Percentiles rank a stretch among this genome's conserved stretches.
These are phyloP conservation scores for Ceratobasidium sp. DNA, from an alignment of 1,284 basidiomycete genomes.

Conservation along the genomic window DNA sequence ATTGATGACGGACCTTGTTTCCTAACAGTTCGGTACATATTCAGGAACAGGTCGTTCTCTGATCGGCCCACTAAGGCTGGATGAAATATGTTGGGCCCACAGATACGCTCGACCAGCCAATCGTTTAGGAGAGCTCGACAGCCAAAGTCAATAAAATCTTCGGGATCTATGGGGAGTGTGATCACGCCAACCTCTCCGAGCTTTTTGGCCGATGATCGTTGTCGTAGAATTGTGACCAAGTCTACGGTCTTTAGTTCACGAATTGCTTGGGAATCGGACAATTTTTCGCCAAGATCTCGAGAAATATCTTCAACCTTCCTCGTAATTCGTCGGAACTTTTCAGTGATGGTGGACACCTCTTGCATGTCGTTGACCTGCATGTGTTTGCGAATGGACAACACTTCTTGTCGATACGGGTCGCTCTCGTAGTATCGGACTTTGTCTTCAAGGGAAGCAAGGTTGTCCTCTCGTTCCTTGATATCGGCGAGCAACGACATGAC, in stretches of 20 bases:
- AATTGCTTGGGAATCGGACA: background rate
- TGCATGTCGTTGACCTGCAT: slow-evolving; percentile 24
- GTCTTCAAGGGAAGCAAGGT: background rate
- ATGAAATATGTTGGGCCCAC: background rate
- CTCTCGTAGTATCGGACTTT: background rate
- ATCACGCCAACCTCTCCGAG: background rate
- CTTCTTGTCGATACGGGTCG: slow-evolving; percentile 12
- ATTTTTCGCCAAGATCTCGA: slow-evolving; percentile 7
- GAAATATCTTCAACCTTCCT: slow-evolving; percentile 19
- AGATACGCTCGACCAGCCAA: background rate
- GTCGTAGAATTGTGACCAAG: background rate
- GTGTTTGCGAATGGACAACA: slow-evolving; percentile 22
- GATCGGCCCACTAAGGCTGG: background rate
- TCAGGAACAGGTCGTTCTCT: background rate
- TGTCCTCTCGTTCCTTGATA: no score
- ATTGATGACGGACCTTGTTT: background rate
- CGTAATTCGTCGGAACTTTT: slow-evolving; percentile 18
- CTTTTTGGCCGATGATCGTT: background rate
- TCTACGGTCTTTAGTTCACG: background rate
- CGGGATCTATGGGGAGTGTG: background rate
- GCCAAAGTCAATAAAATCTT: slow-evolving; percentile 27
- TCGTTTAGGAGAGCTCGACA: slow-evolving; percentile 16
- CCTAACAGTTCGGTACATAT: background rate
- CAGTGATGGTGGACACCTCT: slow-evolving; percentile 13
- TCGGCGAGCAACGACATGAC: no score